Percentiles rank a stretch among this genome's conserved stretches.
Conservation (phyloP, 495 filamentous ascomycete genomes). For the Margaritispora aquatica region DNA sequence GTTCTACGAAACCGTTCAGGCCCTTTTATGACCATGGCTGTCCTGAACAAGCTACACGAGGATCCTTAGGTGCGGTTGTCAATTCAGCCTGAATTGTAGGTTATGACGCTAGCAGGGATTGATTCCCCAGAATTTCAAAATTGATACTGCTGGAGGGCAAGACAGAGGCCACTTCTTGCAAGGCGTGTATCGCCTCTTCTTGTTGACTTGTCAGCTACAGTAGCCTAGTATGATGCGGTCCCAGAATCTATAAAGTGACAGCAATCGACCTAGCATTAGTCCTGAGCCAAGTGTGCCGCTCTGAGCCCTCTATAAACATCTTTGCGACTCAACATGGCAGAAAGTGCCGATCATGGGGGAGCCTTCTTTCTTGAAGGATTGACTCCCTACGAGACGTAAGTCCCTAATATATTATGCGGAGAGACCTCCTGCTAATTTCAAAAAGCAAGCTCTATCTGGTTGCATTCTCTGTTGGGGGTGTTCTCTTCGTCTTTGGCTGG, state of each 20-base stretch:
- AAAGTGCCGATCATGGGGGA: not conserved
- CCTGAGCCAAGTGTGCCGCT: not conserved
- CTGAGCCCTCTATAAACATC: not conserved
- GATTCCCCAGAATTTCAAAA: constrained; percentile 15
- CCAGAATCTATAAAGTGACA: not conserved
- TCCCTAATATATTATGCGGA: not conserved
- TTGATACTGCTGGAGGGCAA: constrained; percentile 1
- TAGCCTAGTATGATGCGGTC: not conserved
- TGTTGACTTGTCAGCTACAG: not conserved
- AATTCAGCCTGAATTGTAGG: not conserved
- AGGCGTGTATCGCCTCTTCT: not conserved
- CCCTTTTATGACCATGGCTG: not conserved
- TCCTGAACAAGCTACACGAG: not conserved
- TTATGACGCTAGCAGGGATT: constrained; percentile 15
- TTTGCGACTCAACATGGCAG: not conserved
- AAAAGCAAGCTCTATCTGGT: constrained; percentile 11
- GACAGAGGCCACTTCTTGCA: not conserved
- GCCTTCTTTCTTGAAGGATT: not conserved
- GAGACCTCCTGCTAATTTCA: not conserved
- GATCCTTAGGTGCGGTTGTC: not conserved
- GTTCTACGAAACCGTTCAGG: not conserved
- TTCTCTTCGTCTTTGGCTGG: constrained; percentile 6
- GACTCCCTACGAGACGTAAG: constrained; percentile 8
- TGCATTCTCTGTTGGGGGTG: not conserved
- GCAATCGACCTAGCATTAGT: not conserved